Evolutionary conservation across 768 basidiomycete species (phyloP), one percentile per base, ranked within the genome.

Genomic region (Hemileccinum impolitum): DNA sequence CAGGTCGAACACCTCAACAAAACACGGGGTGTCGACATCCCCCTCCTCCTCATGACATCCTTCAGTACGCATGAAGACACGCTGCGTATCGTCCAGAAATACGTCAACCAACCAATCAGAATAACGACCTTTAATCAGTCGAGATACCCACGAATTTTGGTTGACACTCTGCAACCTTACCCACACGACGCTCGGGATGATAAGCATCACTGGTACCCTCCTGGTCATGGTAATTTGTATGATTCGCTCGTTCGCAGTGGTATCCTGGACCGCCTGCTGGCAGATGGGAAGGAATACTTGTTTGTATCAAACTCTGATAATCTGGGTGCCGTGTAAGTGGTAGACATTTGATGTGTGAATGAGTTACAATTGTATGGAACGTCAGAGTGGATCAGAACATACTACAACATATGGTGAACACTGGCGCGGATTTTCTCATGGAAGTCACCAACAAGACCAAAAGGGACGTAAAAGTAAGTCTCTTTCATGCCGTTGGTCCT

Each of bases 1-100:
- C 94, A 96, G 72, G 93, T 97, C 62, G 92, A 96, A 77, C 90
- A 95, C 69, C 84, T 95, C 65, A 94, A 94, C 78, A 87, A 84
- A 45, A 79, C 82, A 42, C 75, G 81, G 64, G 81, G 81, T 55
- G 86, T 90, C 70, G 87, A 96, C 71, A 90, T 95, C 39, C 94
- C 92, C n/a, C 87, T 96, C 69, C 88, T 96, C 73, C 83, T 97
- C 64, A 95, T 96, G 95, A 96, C 94, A 64, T 95, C 92, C 48
- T 97, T 98, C 80, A 95, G 95, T 77, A 97, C 94, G 17, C 90
- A 94, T 67, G 91, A 96, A 32, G 94, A 97, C 69, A 95, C 94
- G 43, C 83, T 90, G 54, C 87, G 90, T 57, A 91, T 96, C 78
- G 92, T 94, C 72, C 92, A 96, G 70, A 96, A 95, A 74, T 96